phyloP scores from a whole-genome alignment of 2,329 filamentous ascomycete genomes.

The Trichoderma atrobrunneum region DNA sequence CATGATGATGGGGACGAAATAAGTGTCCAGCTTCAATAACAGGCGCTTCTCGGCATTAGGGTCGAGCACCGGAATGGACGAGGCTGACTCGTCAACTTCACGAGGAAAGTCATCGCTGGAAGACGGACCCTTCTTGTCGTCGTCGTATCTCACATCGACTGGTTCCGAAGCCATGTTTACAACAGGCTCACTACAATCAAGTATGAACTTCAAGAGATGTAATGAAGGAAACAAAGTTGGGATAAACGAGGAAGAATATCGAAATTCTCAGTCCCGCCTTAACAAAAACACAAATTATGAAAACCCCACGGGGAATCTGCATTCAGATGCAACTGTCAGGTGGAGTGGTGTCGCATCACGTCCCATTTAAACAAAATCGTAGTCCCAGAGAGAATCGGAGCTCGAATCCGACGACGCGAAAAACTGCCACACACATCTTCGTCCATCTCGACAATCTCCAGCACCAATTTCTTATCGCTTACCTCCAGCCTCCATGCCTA shows the following conservation, averaged over 20 bases:
- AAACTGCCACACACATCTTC: background rate
- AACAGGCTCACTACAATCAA: background rate
- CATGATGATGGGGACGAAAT: conserved; percentile 47
- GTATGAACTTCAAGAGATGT: background rate
- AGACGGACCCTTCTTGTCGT: conserved; percentile 5
- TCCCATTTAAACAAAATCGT: conserved; percentile 1
- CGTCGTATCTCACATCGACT: background rate
- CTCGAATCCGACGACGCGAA: background rate
- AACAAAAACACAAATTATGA: background rate
- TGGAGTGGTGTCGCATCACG: background rate
- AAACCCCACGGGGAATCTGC: conserved; percentile 9
- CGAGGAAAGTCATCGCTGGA: background rate
- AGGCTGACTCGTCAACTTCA: background rate
- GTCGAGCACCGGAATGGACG: conserved; percentile 28
- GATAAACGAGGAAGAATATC: background rate
- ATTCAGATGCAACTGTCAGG: background rate
- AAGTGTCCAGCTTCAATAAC: conserved; percentile 33
- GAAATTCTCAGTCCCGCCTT: background rate
- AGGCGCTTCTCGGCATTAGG: conserved; percentile 30
- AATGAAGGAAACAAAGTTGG: background rate
- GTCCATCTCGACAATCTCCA: background rate
- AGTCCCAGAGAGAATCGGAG: background rate
- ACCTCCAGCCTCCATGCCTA: background rate
- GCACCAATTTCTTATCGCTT: background rate
- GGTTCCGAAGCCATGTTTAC: background rate